Evolutionary conservation across 2,329 filamentous ascomycete species (phyloP), one percentile per base, ranked within the genome.

Genomic region (Didymella pomorum): DNA sequence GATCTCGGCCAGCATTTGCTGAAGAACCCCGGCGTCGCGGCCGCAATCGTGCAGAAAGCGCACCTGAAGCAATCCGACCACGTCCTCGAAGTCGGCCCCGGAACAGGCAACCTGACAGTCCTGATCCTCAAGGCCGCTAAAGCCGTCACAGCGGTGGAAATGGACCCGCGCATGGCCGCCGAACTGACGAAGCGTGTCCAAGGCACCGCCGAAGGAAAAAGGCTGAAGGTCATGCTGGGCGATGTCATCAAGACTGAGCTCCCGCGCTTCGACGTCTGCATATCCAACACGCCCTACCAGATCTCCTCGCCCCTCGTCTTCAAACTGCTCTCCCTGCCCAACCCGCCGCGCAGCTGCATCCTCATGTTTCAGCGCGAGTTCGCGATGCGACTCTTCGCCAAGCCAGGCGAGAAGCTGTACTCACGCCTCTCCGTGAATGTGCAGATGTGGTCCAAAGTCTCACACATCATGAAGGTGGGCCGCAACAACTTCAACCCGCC

Each of bases 351-450:
- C 31, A 88, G 87, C 60, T 93, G 90, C 68, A 87, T 98, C 64
- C 92, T 98, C 79, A 97, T 97, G 93, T 95, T 96, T 71, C 94
- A 98, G 81, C 88, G 93, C 72, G 94, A 98, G 79, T 97, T 97
- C 71, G 93, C 93, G 18, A 88, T 96, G 76, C 87, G 94, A 37
- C 82, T 98, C 33, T 94, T 96, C 56, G 95, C 95, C 14, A 89
- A 89, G 43, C 92, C 94, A 0, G 92, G 92, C 9, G 93, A 97
- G 73, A 86, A 92, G 52, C 86, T 98, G 9, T 98, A 97, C 82
- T 93, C 89, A 65, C 86, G 95, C n/a, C 83, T 98, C 25, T 91
- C 87, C 1, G 94, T 97, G 58, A 98, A 98, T 71, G 92, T 91
- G 18, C 94, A 98, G 75, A 96, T 98, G 84, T 97, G 91, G 87